Percentiles rank a stretch among this genome's conserved stretches.
These are phyloP conservation scores for Paracoccidioides brasiliensis DNA, from an alignment of 2,329 filamentous ascomycete genomes.

Conservation along the genomic window DNA sequence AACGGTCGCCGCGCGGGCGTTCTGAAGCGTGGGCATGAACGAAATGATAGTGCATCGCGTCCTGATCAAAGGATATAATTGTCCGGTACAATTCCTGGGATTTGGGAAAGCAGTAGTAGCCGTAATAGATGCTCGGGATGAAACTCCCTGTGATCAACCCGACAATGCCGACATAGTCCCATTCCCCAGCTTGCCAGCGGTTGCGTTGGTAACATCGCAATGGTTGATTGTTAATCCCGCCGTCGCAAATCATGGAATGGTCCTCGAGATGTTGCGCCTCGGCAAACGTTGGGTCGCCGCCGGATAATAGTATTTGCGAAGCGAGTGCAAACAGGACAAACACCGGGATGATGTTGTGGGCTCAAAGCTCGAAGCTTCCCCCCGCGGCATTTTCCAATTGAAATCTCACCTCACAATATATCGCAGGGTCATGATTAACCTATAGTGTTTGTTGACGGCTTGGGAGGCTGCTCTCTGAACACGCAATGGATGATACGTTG, in stretches of 20 bases:
- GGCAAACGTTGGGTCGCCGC: background rate
- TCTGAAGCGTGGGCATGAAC: conserved; percentile 65
- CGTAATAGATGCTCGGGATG: conserved; percentile 78
- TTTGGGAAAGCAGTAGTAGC: conserved; percentile 56
- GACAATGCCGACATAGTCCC: conserved; percentile 90
- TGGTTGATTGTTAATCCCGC: background rate
- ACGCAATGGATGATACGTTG: conserved; percentile 2
- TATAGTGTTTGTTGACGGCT: background rate
- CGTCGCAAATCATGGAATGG: background rate
- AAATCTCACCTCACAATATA: background rate
- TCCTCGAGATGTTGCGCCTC: background rate
- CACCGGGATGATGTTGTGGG: conserved; percentile 8
- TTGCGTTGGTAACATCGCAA: background rate
- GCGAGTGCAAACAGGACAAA: conserved; percentile 18
- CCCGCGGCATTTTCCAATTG: background rate
- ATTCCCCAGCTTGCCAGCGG: background rate
- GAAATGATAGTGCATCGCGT: conserved; percentile 64
- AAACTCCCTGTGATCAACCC: conserved; percentile 84
- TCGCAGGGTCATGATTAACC: background rate
- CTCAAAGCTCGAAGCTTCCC: background rate
- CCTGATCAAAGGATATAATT: conserved; percentile 65
- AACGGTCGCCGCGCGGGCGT: conserved; percentile 74
- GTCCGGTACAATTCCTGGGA: conserved; percentile 61
- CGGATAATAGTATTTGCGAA: background rate
- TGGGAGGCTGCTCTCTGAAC: background rate